These are phyloP conservation scores for Phytophthora crassamura DNA, from an alignment of 352 stramenopile genomes.

Conservation along the genomic window DNA sequence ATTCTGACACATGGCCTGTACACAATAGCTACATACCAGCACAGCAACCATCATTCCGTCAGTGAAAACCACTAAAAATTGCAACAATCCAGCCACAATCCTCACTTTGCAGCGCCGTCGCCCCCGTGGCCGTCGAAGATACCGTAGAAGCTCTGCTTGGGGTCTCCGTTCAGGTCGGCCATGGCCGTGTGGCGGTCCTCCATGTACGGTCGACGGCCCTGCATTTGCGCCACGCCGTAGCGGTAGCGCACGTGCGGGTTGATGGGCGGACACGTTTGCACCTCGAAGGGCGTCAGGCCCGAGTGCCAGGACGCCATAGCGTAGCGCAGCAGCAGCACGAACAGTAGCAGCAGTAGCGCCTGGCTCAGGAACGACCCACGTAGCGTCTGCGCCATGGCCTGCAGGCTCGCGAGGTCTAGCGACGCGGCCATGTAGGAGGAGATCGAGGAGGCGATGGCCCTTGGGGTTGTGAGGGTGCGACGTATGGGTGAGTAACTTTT, in stretches of 20 bases:
- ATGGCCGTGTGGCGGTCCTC: constrained; percentile 89
- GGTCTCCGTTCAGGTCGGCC: constrained; percentile 79
- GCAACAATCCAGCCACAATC: background rate
- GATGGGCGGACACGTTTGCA: constrained; percentile 76
- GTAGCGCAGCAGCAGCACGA: constrained; percentile 64
- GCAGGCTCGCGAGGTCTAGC: constrained; percentile 70
- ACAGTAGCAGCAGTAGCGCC: constrained; percentile 61
- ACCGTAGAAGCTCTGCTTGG: constrained; percentile 90
- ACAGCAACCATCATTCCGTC: constrained; percentile 6
- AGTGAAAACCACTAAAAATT: background rate
- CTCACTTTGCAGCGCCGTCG: constrained; percentile 89
- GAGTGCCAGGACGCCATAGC: constrained; percentile 65
- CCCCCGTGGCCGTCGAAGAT: constrained; percentile 95
- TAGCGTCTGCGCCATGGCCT: constrained; percentile 65
- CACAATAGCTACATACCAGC: constrained; percentile 65
- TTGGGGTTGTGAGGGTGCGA: constrained; percentile 19
- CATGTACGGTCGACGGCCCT: constrained; percentile 91
- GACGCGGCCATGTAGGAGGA: constrained; percentile 51
- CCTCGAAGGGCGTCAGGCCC: constrained; percentile 64
- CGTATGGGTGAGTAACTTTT: constrained; percentile 1
- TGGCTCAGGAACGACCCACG: constrained; percentile 74
- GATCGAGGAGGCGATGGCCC: constrained; percentile 13
- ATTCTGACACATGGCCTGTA: constrained; percentile 85
- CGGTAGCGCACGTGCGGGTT: constrained; percentile 80
- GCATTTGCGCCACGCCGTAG: constrained; percentile 86